Percentiles rank a stretch among this genome's conserved stretches.
These are phyloP conservation scores for Polytrichum formosum DNA, from an alignment of 225 moss, liverwort and hornwort genomes.

Conservation along the genomic window DNA sequence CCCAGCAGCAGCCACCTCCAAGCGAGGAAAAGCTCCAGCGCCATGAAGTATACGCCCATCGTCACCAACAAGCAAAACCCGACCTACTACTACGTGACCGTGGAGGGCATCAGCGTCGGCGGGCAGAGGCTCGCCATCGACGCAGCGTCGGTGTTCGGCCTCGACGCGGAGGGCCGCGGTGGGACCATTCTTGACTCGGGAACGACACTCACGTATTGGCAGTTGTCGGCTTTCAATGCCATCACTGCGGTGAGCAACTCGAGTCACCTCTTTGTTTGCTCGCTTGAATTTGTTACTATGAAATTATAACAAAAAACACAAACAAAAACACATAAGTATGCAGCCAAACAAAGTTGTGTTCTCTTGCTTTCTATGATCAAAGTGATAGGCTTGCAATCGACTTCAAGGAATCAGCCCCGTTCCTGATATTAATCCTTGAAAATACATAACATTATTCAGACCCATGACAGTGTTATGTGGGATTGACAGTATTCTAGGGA, in stretches of 20 bases:
- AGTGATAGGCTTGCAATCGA: no score
- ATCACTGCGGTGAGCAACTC: slow-evolving; percentile 6
- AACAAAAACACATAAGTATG: no score
- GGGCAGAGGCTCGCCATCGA: slow-evolving; percentile 13
- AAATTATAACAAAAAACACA: no score
- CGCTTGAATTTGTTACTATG: no score
- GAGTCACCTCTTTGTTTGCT: not conserved
- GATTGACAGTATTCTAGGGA: no score
- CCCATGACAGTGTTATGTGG: no score
- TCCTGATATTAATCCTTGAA: no score
- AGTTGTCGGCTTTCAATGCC: slow-evolving; percentile 11
- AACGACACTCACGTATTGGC: slow-evolving; percentile 43
- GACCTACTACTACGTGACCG: slow-evolving; percentile 33
- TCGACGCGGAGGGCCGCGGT: slow-evolving; percentile 23
- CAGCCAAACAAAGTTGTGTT: no score
- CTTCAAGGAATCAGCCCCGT: no score
- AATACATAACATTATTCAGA: no score
- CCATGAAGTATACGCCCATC: slow-evolving; percentile 30
- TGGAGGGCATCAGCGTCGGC: slow-evolving; percentile 25
- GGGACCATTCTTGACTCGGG: slow-evolving; percentile 49
- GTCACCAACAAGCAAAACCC: slow-evolving; percentile 20
- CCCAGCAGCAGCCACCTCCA: no score
- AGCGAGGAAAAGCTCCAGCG: not conserved
- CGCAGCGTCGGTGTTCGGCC: slow-evolving; percentile 18
- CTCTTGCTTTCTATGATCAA: no score